Percentiles rank a stretch among this genome's conserved stretches.
Conservation (phyloP, 345 rosid species). For the Adansonia digitata region DNA sequence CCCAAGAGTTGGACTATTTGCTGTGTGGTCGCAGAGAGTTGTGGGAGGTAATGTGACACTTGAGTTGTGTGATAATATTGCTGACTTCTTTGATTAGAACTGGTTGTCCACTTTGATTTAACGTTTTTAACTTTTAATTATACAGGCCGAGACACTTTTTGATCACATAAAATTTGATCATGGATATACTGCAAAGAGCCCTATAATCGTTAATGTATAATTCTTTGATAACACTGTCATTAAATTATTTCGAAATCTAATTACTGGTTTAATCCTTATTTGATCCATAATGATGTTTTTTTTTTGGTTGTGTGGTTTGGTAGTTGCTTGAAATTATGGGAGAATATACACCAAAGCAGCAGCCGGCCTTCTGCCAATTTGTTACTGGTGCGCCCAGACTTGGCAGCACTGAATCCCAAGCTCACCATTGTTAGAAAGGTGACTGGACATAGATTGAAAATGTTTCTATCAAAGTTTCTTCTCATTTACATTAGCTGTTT, state of each 20-base stretch:
- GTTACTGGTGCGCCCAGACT: slow-evolving; percentile 99
- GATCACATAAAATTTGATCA: slow-evolving; percentile 98
- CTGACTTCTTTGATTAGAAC: neutral
- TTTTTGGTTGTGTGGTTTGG: slow-evolving; percentile 14
- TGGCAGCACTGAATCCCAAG: slow-evolving; percentile 93
- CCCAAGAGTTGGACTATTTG: slow-evolving; percentile 84
- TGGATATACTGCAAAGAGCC: slow-evolving; percentile 94
- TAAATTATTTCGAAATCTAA: neutral
- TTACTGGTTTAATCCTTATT: neutral
- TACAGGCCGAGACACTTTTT: slow-evolving; percentile 80
- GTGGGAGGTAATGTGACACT: slow-evolving; percentile 70
- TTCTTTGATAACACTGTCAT: neutral
- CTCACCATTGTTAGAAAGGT: slow-evolving; percentile 98
- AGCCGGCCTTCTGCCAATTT: slow-evolving; percentile 95
- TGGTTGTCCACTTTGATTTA: neutral
- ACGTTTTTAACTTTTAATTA: slow-evolving; percentile 27
- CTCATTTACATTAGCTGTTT: neutral
- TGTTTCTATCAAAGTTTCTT: neutral
- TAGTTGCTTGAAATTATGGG: slow-evolving; percentile 99
- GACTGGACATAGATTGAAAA: slow-evolving; percentile 1
- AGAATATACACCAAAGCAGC: slow-evolving; percentile 90
- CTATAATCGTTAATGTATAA: slow-evolving; percentile 71
- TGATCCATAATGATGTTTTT: neutral
- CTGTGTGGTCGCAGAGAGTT: slow-evolving; percentile 95
- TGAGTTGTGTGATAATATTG: neutral